Evolutionary conservation across 495 filamentous ascomycete species (phyloP).

Genomic region (Immersiella caudata): DNA sequence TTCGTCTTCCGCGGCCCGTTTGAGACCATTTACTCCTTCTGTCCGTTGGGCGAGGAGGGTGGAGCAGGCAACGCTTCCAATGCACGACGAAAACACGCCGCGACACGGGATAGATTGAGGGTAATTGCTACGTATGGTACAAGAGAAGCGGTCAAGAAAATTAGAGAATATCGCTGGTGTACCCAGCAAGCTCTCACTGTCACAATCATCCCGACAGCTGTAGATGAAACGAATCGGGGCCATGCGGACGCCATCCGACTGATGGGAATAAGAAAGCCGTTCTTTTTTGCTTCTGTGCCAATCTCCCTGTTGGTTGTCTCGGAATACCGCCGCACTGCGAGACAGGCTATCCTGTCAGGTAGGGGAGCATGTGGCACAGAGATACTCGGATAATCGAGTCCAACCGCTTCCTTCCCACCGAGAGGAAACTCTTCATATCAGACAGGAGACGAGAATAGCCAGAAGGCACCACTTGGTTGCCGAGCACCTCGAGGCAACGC

Average conservation of each 20-base stretch:
- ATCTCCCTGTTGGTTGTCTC: not conserved
- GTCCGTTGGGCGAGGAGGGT: not conserved
- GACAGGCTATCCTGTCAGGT: not conserved
- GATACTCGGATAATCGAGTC: not conserved
- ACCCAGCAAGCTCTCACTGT: not conserved
- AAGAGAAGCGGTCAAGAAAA: constrained; percentile 17
- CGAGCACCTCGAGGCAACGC: not conserved
- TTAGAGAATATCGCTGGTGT: not conserved
- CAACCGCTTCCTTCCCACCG: not conserved
- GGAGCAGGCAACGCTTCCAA: not conserved
- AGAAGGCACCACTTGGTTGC: not conserved
- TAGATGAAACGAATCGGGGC: constrained; percentile 12
- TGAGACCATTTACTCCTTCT: not conserved
- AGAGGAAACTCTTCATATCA: not conserved
- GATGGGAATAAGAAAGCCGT: not conserved
- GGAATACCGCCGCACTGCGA: not conserved
- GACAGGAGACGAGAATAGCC: not conserved
- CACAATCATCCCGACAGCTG: not conserved
- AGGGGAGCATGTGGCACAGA: not conserved
- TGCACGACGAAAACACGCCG: constrained; percentile 13
- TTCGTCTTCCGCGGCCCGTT: not conserved
- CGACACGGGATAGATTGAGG: constrained; percentile 18
- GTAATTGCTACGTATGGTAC: constrained; percentile 2
- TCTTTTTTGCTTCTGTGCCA: not conserved
- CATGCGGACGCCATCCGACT: constrained; percentile 13